Conservation (phyloP, 2,329 filamentous ascomycete species). For the Gaeumannomyces tritici region DNA sequence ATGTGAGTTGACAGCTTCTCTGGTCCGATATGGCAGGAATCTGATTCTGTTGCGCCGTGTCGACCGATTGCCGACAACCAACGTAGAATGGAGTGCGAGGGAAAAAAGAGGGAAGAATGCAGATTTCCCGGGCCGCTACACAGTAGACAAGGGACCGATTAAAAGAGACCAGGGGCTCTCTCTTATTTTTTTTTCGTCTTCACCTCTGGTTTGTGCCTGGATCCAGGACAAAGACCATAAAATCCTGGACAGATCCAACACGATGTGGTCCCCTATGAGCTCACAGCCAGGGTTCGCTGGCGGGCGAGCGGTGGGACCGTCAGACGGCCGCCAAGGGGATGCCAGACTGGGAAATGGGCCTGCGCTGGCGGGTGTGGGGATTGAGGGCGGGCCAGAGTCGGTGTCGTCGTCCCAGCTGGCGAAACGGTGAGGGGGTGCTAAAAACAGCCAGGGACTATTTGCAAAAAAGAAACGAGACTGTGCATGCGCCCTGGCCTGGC, state of each 20-base stretch:
- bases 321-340: neutral
- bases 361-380: neutral
- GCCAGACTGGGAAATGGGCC: too few species aligned
- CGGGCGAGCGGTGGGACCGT: neutral
- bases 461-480: neutral
- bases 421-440: neutral
- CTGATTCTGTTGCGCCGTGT: too few species aligned
- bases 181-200: neutral
- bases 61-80: too few species aligned
- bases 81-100: too few species aligned
- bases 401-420: neutral
- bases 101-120: neutral
- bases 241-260: neutral
- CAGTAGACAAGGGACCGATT: neutral
- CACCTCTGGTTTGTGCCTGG: neutral
- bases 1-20: neutral
- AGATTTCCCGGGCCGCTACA: neutral
- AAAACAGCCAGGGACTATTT: neutral
- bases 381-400: too few species aligned
- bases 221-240: neutral
- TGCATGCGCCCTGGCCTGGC: neutral
- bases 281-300: neutral
- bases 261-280: neutral
- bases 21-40: neutral
- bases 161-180: neutral